A percentile compares a stretch with the other conserved stretches of the same genome.
Evolutionary conservation across 345 rosid genomes (phyloP).

Genomic region (Gossypium sturtianum): DNA sequence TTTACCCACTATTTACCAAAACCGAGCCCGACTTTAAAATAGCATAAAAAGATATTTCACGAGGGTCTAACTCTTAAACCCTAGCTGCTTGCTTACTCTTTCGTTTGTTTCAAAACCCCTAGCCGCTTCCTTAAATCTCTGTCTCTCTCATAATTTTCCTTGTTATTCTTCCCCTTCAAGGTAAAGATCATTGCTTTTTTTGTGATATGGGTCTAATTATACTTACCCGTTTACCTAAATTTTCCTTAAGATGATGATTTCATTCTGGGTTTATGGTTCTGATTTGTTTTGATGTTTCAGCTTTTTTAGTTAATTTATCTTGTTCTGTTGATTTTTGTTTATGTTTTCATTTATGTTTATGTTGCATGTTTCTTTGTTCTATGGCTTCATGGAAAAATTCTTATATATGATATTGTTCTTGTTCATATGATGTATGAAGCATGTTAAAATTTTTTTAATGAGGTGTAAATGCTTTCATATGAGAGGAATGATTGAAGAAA

Average conservation of each 20-base stretch:
- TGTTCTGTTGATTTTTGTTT: neutral
- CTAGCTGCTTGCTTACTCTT: constrained; percentile 25
- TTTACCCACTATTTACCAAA: neutral
- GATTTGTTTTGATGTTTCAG: neutral
- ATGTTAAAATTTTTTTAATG: neutral
- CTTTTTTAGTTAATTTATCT: neutral
- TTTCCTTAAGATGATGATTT: neutral
- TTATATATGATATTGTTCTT: neutral
- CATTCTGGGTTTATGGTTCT: neutral
- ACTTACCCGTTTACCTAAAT: neutral
- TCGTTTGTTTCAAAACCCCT: neutral
- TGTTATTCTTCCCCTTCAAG: neutral
- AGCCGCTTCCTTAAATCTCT: neutral
- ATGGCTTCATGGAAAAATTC: neutral
- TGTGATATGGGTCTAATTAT: no score
- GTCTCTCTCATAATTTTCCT: neutral
- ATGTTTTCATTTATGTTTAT: neutral
- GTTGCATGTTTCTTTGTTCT: neutral
- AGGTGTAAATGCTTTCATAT: neutral
- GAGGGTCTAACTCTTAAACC: constrained; percentile 21
- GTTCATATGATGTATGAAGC: neutral
- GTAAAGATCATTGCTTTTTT: neutral
- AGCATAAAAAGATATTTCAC: neutral
- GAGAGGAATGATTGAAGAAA: constrained; percentile 28
- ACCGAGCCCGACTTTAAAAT: neutral